Evolutionary conservation across 805 yeast genomes (phyloP), one percentile per base, ranked within the genome.

Genomic region (Dipodascopsis uninucleata): DNA sequence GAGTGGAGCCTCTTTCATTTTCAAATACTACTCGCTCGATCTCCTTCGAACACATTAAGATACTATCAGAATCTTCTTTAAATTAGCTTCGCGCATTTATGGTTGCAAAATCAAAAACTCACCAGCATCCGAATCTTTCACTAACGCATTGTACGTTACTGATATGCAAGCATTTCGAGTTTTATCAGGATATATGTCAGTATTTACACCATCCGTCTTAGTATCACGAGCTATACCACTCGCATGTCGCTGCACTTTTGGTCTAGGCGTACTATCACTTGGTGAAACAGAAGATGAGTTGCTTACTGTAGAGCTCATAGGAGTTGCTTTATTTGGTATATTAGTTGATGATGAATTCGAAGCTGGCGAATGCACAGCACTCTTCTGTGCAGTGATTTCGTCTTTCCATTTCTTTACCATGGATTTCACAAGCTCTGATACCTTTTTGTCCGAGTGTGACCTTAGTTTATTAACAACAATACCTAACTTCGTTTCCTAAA

Each of bases 371-470:
- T 25, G 16, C 31, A 37, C 6, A 33, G 39, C 66, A 63, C 60
- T 69, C 67, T 61, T 66, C 57, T 69, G 69, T 17, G 62, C 67
- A 24, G 64, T 81, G 12, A 90, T 95, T 40, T 80, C 81, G 53
- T 90, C 97, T 61, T 87, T 87, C 98, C 98, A 93, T 28, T 74
- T 71, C 56, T 79, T 77, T 58, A 93, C 88, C 69, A 89, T 85
- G 56, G 78, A 79, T 63, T 85, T 85, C 28, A 90, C 97, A 31
- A 84, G 67, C 1, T 73, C 66, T 9, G 82, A 71, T 36, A 93
- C 75, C 20, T 60, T 59, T 26, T 61, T 65, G 56, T 88, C 94
- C 18, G 75, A 51, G 64, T 84, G 85, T 6, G 85, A 68, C 53
- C 95, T 78, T 59, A 84, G 78, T 65, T 86, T 88, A 69, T 93